Percentiles rank a stretch among this genome's conserved stretches.
These are phyloP conservation scores for Apiotrichum gracile DNA, from an alignment of 1,284 basidiomycete genomes.

Conservation along the genomic window DNA sequence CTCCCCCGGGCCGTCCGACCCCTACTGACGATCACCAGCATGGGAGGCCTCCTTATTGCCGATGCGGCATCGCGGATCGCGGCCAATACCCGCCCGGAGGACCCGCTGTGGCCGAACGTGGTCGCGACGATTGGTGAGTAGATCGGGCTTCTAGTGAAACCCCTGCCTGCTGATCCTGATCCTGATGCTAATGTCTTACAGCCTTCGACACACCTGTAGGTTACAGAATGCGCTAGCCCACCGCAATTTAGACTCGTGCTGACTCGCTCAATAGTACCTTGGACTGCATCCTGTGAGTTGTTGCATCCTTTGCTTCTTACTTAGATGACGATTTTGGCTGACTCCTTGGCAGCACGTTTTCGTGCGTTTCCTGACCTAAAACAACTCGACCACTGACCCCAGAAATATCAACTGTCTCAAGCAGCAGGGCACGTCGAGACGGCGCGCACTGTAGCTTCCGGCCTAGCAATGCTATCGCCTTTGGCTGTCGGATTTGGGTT, in stretches of 20 bases:
- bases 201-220: constrained; percentile 84
- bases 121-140: constrained; percentile 38
- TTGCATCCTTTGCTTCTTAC: background rate
- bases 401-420: constrained; percentile 72
- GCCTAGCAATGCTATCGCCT: constrained; percentile 55
- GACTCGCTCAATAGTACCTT: constrained; percentile 56
- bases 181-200: constrained; percentile 32
- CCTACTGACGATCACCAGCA: constrained; percentile 51
- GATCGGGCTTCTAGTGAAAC: too few relatives aligned
- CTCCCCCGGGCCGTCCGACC: too few relatives aligned
- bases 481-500: constrained; percentile 49
- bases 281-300: constrained; percentile 71
- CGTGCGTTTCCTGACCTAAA: constrained; percentile 13
- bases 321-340: background rate
- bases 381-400: background rate
- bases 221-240: background rate
- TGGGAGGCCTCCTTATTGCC: constrained; percentile 82
- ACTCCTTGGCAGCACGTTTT: constrained; percentile 30
- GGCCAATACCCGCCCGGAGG: constrained; percentile 31
- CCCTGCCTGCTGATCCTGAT: too few relatives aligned
- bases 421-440: constrained; percentile 65
- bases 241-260: background rate
- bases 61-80: constrained; percentile 74
- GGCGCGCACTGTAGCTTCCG: constrained; percentile 54
- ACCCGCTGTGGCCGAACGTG: constrained; percentile 44